phyloP scores from a whole-genome alignment of 352 stramenopile genomes.

The Globisporangium carolinianum region DNA sequence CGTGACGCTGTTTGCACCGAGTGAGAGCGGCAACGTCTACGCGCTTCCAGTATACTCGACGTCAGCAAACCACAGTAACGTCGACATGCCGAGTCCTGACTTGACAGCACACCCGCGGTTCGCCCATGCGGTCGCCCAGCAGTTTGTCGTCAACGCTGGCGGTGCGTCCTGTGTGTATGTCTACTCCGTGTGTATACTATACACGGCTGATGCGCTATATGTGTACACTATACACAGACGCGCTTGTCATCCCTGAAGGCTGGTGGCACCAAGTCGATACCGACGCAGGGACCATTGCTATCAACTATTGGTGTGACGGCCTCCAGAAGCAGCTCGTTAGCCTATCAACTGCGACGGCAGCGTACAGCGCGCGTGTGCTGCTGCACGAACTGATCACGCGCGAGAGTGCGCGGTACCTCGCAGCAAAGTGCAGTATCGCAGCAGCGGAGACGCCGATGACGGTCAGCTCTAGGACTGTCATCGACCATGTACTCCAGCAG shows the following conservation, averaged over 20 bases:
- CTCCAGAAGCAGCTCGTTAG: constrained; percentile 40
- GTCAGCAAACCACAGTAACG: constrained; percentile 70
- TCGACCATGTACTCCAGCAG: not conserved
- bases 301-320: constrained; percentile 83
- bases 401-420: constrained; percentile 24
- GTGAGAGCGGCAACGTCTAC: constrained; percentile 42
- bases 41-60: constrained; percentile 59
- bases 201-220: not conserved
- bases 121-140: constrained; percentile 14
- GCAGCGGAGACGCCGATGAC: not conserved
- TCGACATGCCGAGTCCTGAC: constrained; percentile 40
- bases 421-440: constrained; percentile 4
- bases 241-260: constrained; percentile 72
- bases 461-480: not conserved
- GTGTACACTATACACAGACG: constrained; percentile 23
- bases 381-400: constrained; percentile 52
- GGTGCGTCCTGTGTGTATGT: constrained; percentile 18
- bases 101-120: constrained; percentile 26
- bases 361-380: constrained; percentile 64
- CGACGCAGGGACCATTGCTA: constrained; percentile 60
- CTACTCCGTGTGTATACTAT: not conserved
- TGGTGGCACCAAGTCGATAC: constrained; percentile 86
- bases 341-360: constrained; percentile 27
- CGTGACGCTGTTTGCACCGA: constrained; percentile 65
- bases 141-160: constrained; percentile 37